Base-by-base conservation (phyloP, 1,139 yeast species). In the Pichiaceae sp. region DNA sequence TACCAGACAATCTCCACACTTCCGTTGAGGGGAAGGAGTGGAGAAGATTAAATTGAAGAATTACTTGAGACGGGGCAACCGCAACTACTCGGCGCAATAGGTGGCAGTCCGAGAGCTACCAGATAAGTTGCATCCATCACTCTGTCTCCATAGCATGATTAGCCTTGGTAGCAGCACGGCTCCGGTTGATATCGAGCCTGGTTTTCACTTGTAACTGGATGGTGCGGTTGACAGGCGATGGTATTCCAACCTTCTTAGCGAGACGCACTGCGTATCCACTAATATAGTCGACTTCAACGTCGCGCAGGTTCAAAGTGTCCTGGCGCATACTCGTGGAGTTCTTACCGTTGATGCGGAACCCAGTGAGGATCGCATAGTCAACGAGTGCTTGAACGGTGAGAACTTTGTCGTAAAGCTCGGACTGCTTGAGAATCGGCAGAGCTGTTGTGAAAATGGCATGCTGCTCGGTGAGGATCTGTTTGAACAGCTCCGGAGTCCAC, bases 291-390 rank as follows among this genome's bases (percentile, higher is more conserved):
- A 89, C 72, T 53, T 89, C 98, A 0, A 94, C 81, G 19, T 64
- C 66, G 44, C 77, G 68, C 37, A 75, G 63, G 44, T 69, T 64
- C 33, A 73, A 56, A 2, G 82, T 68, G 50, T 89, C 97, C 46
- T 83, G 86, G 49, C 95, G 70, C 97, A 89, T 91, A 2, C 95
- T 84, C 7, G 93, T 77, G 37, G 81, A 75, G 59, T 87, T 91
- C 33, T 66, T 57, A 0, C 72, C 68, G 34, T 54, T 53, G 18
- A 53, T 24, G 2, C 35, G 37, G 26, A 47, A 47, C 3, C 60
- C 60, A 29, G 46, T 36, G 14, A 52, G 39, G n/a, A 49, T 33
- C 3, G 52, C 52, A 30, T 46, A 43, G 1, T 42, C 44, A 11
- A 53, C 42, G 15, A 18, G 79, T 69, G 27, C 50, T 35, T 41